Evolutionary conservation across 2,329 filamentous ascomycete species (phyloP).

Genomic region (Pseudocercospora vitis): DNA sequence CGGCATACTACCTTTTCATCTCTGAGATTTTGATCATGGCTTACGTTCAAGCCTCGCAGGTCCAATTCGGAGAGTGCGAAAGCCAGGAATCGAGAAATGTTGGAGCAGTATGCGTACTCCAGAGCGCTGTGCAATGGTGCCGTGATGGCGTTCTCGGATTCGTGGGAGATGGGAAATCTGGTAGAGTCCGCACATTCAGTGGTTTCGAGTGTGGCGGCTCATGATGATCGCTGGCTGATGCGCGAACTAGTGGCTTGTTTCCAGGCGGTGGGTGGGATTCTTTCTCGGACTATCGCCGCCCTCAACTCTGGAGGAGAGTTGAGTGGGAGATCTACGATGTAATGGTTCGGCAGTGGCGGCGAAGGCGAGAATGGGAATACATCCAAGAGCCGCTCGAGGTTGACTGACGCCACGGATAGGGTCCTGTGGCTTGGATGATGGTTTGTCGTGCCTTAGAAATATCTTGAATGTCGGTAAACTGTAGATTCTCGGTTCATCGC

Average conservation of each 20-base stretch:
- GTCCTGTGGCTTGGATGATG: neutral
- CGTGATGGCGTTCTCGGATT: conserved; percentile 25
- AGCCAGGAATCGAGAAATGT: conserved; percentile 15
- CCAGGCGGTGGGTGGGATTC: conserved; percentile 12
- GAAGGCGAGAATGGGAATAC: neutral
- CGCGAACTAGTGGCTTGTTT: conserved; percentile 16
- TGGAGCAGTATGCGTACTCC: conserved; percentile 23
- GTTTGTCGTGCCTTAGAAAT: no score
- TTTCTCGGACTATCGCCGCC: conserved; percentile 5
- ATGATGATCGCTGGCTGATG: conserved; percentile 12
- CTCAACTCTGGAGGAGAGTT: conserved; percentile 5
- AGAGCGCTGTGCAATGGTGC: conserved; percentile 21
- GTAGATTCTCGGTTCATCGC: no score
- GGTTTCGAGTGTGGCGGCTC: conserved; percentile 5
- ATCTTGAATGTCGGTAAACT: no score
- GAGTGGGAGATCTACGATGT: conserved; percentile 4
- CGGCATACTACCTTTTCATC: neutral
- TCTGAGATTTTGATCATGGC: neutral
- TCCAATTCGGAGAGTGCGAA: conserved; percentile 4
- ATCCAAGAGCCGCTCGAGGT: neutral
- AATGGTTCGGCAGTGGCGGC: neutral
- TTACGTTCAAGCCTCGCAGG: conserved; percentile 6
- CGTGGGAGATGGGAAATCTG: conserved; percentile 24
- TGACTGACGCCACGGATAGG: no score
- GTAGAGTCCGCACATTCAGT: conserved; percentile 15